Evolutionary conservation across 495 filamentous ascomycete genomes (phyloP).

Genomic region (Hypoxylon rickii): DNA sequence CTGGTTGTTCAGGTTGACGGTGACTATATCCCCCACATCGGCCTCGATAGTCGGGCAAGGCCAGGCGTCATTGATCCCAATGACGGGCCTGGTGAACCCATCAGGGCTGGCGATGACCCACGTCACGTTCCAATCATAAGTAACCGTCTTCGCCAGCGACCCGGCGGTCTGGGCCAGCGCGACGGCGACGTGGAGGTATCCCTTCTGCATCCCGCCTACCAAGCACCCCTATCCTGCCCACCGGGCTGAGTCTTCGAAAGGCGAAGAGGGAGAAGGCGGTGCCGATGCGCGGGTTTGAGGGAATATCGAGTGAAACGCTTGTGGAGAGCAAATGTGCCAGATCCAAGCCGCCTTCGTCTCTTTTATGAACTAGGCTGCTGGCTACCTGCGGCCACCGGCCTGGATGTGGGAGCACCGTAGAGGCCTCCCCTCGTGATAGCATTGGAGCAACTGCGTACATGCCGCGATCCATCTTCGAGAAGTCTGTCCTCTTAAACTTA

Average conservation of each 20-base stretch:
- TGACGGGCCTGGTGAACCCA: slow-evolving; percentile 65
- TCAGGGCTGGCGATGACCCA: slow-evolving; percentile 77
- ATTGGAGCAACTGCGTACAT: neutral
- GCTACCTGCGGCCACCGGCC: slow-evolving; percentile 1
- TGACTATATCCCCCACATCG: slow-evolving; percentile 69
- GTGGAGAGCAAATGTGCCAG: slow-evolving; percentile 21
- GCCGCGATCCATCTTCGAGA: slow-evolving; percentile 14
- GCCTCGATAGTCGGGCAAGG: slow-evolving; percentile 72
- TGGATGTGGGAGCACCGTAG: neutral
- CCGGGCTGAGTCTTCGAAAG: slow-evolving; percentile 1
- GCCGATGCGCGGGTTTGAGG: neutral
- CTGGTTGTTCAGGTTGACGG: slow-evolving; percentile 73
- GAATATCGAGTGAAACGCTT: slow-evolving; percentile 13
- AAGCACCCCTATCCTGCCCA: slow-evolving; percentile 16
- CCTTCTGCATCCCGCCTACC: slow-evolving; percentile 18
- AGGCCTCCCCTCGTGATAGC: neutral
- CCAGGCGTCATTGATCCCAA: slow-evolving; percentile 80
- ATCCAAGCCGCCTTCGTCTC: slow-evolving; percentile 1
- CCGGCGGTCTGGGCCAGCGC: slow-evolving; percentile 28
- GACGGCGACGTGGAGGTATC: slow-evolving; percentile 13
- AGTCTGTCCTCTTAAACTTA: slow-evolving; percentile 16
- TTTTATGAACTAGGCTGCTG: slow-evolving; percentile 18
- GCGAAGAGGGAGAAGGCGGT: slow-evolving; percentile 5
- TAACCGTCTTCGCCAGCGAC: slow-evolving; percentile 41
- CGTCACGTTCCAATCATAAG: slow-evolving; percentile 64